Percentiles rank a stretch among this genome's conserved stretches.
Evolutionary conservation across 805 yeast species (phyloP).

Genomic region (Yarrowia sp.): DNA sequence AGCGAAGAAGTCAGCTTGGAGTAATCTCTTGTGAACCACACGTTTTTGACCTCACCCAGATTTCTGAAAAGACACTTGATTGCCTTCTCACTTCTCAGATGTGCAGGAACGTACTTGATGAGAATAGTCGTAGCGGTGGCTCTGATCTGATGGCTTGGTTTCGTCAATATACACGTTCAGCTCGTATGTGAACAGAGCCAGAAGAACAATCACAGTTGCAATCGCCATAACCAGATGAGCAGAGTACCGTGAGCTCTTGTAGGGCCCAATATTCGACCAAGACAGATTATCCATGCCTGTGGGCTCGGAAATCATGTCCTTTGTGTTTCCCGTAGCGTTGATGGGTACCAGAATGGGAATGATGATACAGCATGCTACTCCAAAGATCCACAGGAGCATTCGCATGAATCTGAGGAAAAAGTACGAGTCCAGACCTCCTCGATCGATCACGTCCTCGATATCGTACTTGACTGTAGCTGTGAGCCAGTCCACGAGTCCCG

Average conservation of each 20-base stretch:
- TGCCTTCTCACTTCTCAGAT: constrained; percentile 56
- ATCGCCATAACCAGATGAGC: constrained; percentile 64
- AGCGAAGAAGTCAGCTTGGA: constrained; percentile 7
- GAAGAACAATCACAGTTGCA: constrained; percentile 53
- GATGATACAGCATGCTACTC: constrained; percentile 60
- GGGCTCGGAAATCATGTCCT: constrained; percentile 42
- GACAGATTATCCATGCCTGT: constrained; percentile 72
- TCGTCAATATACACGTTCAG: constrained; percentile 57
- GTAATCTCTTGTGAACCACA: constrained; percentile 66
- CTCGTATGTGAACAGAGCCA: constrained; percentile 61
- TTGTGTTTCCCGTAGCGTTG: constrained; percentile 57
- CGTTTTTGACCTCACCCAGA: constrained; percentile 55
- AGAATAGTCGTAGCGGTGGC: constrained; percentile 61
- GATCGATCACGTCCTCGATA: constrained; percentile 54
- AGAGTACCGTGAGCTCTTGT: constrained; percentile 58
- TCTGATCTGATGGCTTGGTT: constrained; percentile 43
- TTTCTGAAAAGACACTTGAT: constrained; percentile 53
- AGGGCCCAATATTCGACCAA: constrained; percentile 68
- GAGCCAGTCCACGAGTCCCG: constrained; percentile 65
- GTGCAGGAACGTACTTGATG: constrained; percentile 69
- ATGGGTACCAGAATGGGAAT: constrained; percentile 70
- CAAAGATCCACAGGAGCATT: constrained; percentile 60
- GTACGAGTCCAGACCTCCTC: constrained; percentile 75
- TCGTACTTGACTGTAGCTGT: constrained; percentile 53
- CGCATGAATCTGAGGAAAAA: constrained; percentile 69